phyloP scores from a whole-genome alignment of 176 grass and related monocot species.

The Poa annua region DNA sequence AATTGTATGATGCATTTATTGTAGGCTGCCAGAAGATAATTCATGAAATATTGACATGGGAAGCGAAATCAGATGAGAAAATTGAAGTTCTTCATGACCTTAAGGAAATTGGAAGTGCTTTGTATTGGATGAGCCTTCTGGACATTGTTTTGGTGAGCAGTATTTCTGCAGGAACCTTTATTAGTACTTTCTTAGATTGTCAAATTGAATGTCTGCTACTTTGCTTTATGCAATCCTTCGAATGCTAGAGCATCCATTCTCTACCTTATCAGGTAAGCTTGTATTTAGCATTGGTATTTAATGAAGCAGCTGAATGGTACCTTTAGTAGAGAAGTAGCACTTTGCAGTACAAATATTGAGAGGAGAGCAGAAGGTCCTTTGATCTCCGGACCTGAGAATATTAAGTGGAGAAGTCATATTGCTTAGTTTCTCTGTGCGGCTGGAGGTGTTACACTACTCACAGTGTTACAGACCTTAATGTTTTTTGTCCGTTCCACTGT shows the following conservation, averaged over 20 bases:
- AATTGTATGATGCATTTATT: constrained; percentile 36
- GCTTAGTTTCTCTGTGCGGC: too few species aligned
- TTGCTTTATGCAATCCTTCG: constrained; percentile 2
- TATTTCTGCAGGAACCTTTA: constrained; percentile 6
- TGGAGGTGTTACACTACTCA: neutral
- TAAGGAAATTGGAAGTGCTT: constrained; percentile 96
- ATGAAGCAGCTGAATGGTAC: neutral
- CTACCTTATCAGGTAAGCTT: neutral
- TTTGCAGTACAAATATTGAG: constrained; percentile 25
- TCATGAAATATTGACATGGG: constrained; percentile 98
- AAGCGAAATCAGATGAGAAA: constrained; percentile 82
- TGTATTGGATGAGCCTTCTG: constrained; percentile 97
- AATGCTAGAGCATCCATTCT: neutral
- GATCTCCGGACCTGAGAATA: constrained; percentile 20
- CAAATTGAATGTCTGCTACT: neutral
- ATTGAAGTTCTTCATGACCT: constrained; percentile 85
- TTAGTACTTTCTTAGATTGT: constrained; percentile 29
- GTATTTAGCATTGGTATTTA: neutral
- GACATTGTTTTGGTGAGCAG: constrained; percentile 90
- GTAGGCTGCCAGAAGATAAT: constrained; percentile 92
- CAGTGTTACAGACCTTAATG: neutral
- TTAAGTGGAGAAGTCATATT: constrained; percentile 18
- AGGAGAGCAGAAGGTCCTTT: neutral
- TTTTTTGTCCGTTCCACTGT: constrained; percentile 30
- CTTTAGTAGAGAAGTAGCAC: too few species aligned